phyloP scores from a whole-genome alignment of 1,284 basidiomycete genomes.

The Pseudozyma tsukubaensis region DNA sequence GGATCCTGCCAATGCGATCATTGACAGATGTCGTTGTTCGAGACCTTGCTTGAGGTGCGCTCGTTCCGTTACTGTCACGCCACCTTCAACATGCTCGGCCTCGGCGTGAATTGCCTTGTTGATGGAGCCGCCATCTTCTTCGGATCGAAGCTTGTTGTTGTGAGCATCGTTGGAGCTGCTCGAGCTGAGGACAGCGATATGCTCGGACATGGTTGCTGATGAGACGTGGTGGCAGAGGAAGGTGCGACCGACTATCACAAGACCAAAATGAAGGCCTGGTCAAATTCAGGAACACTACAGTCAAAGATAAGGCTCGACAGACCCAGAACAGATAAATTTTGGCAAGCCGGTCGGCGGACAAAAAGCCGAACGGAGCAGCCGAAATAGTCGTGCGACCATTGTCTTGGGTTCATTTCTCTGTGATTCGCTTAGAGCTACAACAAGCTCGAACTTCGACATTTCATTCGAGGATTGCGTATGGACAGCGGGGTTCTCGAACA shows the following conservation, averaged over 20 bases:
- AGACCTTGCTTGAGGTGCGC: conserved; percentile 48
- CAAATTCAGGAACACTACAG: too few species aligned
- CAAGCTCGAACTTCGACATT: too few species aligned
- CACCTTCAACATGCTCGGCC: conserved; percentile 9
- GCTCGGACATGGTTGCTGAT: conserved; percentile 10
- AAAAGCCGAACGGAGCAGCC: too few species aligned
- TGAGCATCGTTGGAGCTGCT: conserved; percentile 25
- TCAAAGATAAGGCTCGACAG: too few species aligned
- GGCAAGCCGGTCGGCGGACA: too few species aligned
- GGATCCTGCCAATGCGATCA: conserved; percentile 58
- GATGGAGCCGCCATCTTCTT: conserved; percentile 26
- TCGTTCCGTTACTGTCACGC: conserved; percentile 25
- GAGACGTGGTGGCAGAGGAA: conserved; percentile 3
- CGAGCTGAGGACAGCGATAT: conserved; percentile 7
- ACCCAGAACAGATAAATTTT: too few species aligned
- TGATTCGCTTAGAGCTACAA: too few species aligned
- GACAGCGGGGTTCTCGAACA: too few species aligned
- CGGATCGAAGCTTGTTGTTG: conserved; percentile 35
- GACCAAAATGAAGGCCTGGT: not conserved
- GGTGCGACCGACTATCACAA: not conserved
- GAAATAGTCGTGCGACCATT: too few species aligned
- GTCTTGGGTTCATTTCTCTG: too few species aligned
- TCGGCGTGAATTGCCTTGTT: conserved; percentile 15
- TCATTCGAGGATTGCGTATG: too few species aligned
- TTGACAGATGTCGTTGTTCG: conserved; percentile 53